Base-by-base conservation (phyloP, 164 flowering plant species). In the Magnolia officinalis region DNA sequence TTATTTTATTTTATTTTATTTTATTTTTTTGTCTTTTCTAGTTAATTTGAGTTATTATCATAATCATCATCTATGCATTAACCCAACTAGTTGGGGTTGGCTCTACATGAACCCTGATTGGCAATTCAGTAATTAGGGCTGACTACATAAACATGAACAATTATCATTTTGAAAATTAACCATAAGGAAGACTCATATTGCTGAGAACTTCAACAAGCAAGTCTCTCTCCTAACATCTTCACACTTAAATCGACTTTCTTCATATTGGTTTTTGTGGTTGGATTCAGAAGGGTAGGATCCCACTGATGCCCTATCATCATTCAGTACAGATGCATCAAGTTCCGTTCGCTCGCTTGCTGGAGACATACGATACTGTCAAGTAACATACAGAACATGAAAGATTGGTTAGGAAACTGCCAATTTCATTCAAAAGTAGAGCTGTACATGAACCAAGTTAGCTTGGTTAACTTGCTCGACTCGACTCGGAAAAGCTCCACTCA, bases 191-290 rank as follows among this genome's bases (percentile, higher is more conserved):
- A 7, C 10, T 7, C 37, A 67, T 10, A 21, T 13, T 9, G 24
- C 74, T 58, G 4, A 45, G 9, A 63, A 63, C 4, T 16, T 21
- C 20, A 52, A 23, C 24, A 31, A 31, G n/a, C 6, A 29, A 77
- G 72, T 21, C 58, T 76, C 18, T 45, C 72, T 94, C 99, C 99
- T 91, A 81, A 92, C 98, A 87, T 96, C 98, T 85, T 96, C 99
- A 83, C 98, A 92, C 78, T 96, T 91, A 78, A 94, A 96, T 70
- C 91, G 82, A 82, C 97, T 96, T 83, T 96, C 99, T 86, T 96
- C 99, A 81, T 96, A 94, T 83, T 92, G 99, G 72, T 96, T 96
- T 82, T 91, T 92, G 74, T 97, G 95, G 98, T 92, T 96, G 81
- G 92, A 98, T 84, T 94, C 94, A 75, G 92, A 94, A 72, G 99